Conservation (phyloP, 2,329 filamentous ascomycete genomes). For the Fusarium keratoplasticum region DNA sequence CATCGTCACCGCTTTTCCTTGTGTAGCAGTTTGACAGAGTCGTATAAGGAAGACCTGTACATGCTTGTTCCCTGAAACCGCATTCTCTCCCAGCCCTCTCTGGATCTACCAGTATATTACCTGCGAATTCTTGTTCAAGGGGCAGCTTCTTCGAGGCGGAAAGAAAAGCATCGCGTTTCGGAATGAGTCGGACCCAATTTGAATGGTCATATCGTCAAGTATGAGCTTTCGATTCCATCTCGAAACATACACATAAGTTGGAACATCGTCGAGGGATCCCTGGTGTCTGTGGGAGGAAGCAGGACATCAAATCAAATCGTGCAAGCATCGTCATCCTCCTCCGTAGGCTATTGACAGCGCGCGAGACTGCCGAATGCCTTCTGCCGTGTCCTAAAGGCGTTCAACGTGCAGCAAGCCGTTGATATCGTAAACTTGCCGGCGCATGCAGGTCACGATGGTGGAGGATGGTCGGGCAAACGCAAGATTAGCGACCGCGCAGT, state of each 20-base stretch:
- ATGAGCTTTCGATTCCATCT: background rate
- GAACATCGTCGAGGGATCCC: background rate
- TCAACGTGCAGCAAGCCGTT: constrained; percentile 31
- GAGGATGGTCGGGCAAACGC: constrained; percentile 31
- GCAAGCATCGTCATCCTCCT: background rate
- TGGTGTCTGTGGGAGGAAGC: background rate
- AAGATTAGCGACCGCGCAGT: constrained; percentile 44
- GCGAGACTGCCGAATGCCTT: background rate
- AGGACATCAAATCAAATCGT: background rate
- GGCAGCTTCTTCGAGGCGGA: background rate
- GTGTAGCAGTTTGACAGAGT: constrained; percentile 38
- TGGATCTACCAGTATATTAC: background rate
- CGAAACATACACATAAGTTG: background rate
- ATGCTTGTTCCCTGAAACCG: background rate
- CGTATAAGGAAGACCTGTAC: constrained; percentile 19
- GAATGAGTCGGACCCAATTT: background rate
- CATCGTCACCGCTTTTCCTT: constrained; percentile 32
- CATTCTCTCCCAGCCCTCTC: background rate
- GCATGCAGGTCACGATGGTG: constrained; percentile 39
- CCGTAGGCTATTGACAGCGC: background rate
- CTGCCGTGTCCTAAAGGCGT: constrained; percentile 3
- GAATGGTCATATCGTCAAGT: background rate
- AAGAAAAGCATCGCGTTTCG: background rate
- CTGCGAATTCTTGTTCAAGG: background rate
- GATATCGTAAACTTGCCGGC: constrained; percentile 27